Percentiles rank a stretch among this genome's conserved stretches.
Evolutionary conservation across 352 stramenopile species (phyloP).

Genomic region (Pythium plurisporium): DNA sequence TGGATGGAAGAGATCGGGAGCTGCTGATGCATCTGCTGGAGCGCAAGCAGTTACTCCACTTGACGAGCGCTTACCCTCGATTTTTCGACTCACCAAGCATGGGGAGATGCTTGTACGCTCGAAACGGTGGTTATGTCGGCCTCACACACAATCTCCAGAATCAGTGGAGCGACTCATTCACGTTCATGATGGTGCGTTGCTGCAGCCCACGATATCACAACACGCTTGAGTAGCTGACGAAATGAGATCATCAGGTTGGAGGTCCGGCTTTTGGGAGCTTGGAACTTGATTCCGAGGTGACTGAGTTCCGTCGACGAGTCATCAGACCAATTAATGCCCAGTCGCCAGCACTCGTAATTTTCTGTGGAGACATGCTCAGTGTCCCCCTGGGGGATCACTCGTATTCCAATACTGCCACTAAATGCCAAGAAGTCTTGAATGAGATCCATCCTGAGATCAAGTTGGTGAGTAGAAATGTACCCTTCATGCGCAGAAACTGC

Average conservation of each 20-base stretch:
- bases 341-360: conserved; percentile 54
- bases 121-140: conserved; percentile 51
- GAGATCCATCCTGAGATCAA: conserved; percentile 49
- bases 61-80: conserved; percentile 63
- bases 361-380: conserved; percentile 63
- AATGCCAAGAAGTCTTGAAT: conserved; percentile 62
- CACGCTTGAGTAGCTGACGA: not conserved
- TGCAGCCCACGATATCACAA: no score
- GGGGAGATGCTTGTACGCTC: conserved; percentile 59
- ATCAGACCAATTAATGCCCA: conserved; percentile 46
- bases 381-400: conserved; percentile 31
- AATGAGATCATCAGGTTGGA: conserved; percentile 33
- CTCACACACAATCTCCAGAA: conserved; percentile 72
- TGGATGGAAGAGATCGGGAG: conserved; percentile 30
- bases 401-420: conserved; percentile 38
- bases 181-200: conserved; percentile 46
- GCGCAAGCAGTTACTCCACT: conserved; percentile 65
- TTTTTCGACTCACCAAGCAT: conserved; percentile 51
- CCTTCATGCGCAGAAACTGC: no score
- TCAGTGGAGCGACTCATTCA: conserved; percentile 60
- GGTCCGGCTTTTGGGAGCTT: conserved; percentile 42
- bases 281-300: conserved; percentile 30
- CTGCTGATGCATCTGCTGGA: conserved; percentile 79
- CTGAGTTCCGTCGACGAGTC: conserved; percentile 34
- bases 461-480: conserved; percentile 56